Conservation (phyloP, 2,329 filamentous ascomycete genomes). For the Scedosporium apiospermum region DNA sequence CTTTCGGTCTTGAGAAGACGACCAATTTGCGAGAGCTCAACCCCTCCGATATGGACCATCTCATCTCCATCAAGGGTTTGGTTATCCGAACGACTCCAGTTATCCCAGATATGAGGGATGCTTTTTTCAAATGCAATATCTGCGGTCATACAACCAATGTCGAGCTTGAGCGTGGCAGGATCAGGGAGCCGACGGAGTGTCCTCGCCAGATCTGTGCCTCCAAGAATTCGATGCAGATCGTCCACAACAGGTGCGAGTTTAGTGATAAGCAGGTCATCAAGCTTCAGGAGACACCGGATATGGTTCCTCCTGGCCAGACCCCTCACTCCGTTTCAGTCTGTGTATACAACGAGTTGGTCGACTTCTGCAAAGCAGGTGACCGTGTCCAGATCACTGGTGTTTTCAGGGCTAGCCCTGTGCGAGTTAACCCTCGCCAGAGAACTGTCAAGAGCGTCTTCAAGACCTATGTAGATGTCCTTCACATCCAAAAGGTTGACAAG, state of each 20-base stretch:
- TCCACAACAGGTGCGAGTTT: slow-evolving; percentile 92
- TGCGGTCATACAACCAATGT: slow-evolving; percentile 89
- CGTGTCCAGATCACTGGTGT: slow-evolving; percentile 92
- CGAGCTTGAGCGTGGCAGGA: slow-evolving; percentile 89
- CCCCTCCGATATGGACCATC: slow-evolving; percentile 89
- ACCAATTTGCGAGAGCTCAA: slow-evolving; percentile 93
- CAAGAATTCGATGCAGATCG: slow-evolving; percentile 94
- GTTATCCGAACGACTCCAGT: slow-evolving; percentile 94
- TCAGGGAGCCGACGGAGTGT: slow-evolving; percentile 86
- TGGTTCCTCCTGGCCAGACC: slow-evolving; percentile 88
- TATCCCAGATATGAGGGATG: slow-evolving; percentile 98
- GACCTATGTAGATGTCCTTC: slow-evolving; percentile 90
- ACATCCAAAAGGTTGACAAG: slow-evolving; percentile 94
- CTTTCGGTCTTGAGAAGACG: slow-evolving; percentile 76
- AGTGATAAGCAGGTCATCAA: slow-evolving; percentile 99
- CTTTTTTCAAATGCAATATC: slow-evolving; percentile 90
- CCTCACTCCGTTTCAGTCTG: slow-evolving; percentile 95
- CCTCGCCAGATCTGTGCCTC: slow-evolving; percentile 71
- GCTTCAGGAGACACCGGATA: slow-evolving; percentile 92
- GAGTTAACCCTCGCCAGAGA: slow-evolving; percentile 86
- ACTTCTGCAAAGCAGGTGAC: slow-evolving; percentile 97
- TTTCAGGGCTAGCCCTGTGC: slow-evolving; percentile 88
- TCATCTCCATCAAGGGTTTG: slow-evolving; percentile 88
- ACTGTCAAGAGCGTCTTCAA: slow-evolving; percentile 95
- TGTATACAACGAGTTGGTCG: slow-evolving; percentile 92